phyloP scores from a whole-genome alignment of 2,329 filamentous ascomycete species.

The Colletotrichum gigasporum region DNA sequence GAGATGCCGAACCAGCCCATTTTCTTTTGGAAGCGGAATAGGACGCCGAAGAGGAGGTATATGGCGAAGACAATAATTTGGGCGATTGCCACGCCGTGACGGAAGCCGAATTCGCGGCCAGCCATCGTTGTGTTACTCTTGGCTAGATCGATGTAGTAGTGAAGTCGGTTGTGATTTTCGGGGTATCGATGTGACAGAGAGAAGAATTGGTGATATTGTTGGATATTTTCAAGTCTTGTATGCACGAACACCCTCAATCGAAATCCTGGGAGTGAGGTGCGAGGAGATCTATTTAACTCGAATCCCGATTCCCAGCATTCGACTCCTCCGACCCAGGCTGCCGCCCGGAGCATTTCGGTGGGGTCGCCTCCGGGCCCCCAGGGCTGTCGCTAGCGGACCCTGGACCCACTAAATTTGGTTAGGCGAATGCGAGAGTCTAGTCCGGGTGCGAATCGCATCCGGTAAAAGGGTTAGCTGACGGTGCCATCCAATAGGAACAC shows the following conservation, averaged over 20 bases:
- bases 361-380: not conserved
- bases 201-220: not conserved
- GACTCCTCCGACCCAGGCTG: too few relatives aligned
- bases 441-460: not conserved
- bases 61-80: conserved; percentile 15
- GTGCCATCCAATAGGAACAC: too few relatives aligned
- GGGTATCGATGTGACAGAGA: not conserved
- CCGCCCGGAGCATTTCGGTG: not conserved
- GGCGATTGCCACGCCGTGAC: conserved; percentile 26
- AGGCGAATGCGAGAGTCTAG: conserved; percentile 7
- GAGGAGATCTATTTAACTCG: too few relatives aligned
- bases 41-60: not conserved
- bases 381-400: not conserved
- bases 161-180: not conserved
- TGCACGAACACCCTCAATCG: too few relatives aligned
- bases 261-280: too few relatives aligned
- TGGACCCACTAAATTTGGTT: not conserved
- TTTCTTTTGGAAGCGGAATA: conserved; percentile 1
- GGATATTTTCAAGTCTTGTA: too few relatives aligned
- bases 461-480: not conserved
- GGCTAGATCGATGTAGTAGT: not conserved
- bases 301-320: too few relatives aligned
- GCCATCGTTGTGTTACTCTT: not conserved
- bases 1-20: conserved; percentile 27
- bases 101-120: conserved; percentile 1